Percentiles rank a stretch among this genome's conserved stretches.
phyloP scores from a whole-genome alignment of 768 basidiomycete species.

The Lenzites betulinus region DNA sequence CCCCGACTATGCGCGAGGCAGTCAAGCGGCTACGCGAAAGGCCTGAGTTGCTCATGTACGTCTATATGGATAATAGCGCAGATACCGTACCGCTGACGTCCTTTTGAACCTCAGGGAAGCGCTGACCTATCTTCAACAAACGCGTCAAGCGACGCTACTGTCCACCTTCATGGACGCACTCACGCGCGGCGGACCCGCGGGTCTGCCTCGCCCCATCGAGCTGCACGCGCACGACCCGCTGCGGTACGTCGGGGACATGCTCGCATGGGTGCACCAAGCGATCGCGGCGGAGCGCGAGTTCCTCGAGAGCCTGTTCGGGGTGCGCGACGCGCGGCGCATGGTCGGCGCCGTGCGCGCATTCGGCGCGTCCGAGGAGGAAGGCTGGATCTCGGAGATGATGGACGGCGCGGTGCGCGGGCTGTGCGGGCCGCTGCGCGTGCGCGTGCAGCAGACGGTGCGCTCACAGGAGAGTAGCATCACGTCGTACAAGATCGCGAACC shows the following conservation, averaged over 20 bases:
- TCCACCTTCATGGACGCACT: slow-evolving; percentile 85
- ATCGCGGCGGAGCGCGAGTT: slow-evolving; percentile 96
- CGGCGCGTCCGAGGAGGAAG: slow-evolving; percentile 63
- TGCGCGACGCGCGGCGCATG: slow-evolving; percentile 67
- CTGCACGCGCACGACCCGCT: slow-evolving; percentile 97
- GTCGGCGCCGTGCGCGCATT: slow-evolving; percentile 69
- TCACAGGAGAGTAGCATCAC: slow-evolving; percentile 93
- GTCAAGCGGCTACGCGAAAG: slow-evolving; percentile 73
- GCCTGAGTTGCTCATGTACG: slow-evolving; percentile 76
- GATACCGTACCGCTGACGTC: too few species aligned
- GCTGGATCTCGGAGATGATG: slow-evolving; percentile 78
- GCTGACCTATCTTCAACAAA: slow-evolving; percentile 72
- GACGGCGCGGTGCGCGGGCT: slow-evolving; percentile 82
- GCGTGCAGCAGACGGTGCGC: slow-evolving; percentile 91
- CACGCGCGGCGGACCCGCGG: slow-evolving; percentile 84
- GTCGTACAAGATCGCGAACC: slow-evolving; percentile 89
- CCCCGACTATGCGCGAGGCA: slow-evolving; percentile 64
- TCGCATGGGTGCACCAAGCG: slow-evolving; percentile 96
- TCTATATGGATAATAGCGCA: too few species aligned
- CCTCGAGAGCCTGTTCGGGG: slow-evolving; percentile 81
- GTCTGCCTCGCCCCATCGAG: slow-evolving; percentile 90
- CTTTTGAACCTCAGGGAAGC: too few species aligned
- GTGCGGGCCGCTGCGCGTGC: slow-evolving; percentile 88
- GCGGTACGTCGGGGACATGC: slow-evolving; percentile 97
- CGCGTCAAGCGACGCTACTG: slow-evolving; percentile 79